Evolutionary conservation across 2,329 filamentous ascomycete species (phyloP).

Genomic region (Botrytis pseudocinerea): DNA sequence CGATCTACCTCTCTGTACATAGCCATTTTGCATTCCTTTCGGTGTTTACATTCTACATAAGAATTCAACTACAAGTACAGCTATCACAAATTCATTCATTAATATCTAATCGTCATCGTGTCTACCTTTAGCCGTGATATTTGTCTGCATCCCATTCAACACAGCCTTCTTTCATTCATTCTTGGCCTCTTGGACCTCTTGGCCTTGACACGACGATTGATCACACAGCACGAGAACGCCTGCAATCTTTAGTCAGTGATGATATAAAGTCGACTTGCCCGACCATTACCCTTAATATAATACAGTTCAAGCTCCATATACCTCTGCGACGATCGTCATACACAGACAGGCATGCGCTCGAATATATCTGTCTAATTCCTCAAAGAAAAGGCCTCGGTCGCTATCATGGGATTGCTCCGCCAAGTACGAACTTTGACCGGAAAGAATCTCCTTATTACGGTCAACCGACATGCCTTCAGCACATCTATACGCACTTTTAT

Average conservation of each 20-base stretch:
- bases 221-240: neutral
- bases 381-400: constrained; percentile 2
- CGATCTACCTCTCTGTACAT: neutral
- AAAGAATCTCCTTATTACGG: constrained; percentile 62
- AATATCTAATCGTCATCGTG: neutral
- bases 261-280: neutral
- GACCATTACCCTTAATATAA: neutral
- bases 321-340: neutral
- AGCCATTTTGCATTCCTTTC: neutral
- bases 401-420: constrained; percentile 52
- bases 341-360: neutral
- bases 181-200: constrained; percentile 1
- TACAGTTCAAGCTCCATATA: neutral
- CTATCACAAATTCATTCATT: neutral
- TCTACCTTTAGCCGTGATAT: neutral
- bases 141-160: constrained; percentile 1
- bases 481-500: constrained; percentile 59
- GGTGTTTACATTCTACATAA: neutral
- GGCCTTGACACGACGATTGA: neutral
- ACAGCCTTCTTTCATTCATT: neutral
- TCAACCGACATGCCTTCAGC: constrained; percentile 54
- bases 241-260: neutral
- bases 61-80: neutral
- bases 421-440: constrained; percentile 61
- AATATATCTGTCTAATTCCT: neutral